A percentile compares a stretch with the other conserved stretches of the same genome.
phyloP scores from a whole-genome alignment of 345 rosid genomes.

The Eucalyptus viminalis region DNA sequence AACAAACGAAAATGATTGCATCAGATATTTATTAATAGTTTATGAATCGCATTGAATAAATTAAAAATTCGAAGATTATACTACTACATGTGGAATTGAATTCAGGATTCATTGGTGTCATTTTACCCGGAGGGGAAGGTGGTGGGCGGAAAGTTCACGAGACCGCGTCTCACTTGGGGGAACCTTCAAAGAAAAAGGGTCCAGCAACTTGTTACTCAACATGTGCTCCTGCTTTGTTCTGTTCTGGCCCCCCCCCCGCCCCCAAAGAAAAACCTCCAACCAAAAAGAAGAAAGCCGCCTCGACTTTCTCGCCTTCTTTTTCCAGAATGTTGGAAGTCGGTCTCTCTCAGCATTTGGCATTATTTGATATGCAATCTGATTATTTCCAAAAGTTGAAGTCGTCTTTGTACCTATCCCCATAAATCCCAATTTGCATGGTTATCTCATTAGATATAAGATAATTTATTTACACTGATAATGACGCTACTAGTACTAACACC shows the following conservation, averaged over 20 bases:
- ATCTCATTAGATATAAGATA: not conserved
- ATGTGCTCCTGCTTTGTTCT: not conserved
- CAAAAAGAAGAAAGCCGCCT: not conserved
- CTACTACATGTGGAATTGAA: rapidly evolving
- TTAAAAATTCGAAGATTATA: rapidly evolving
- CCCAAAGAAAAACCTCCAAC: not conserved
- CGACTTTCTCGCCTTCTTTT: not conserved
- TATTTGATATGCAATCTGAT: not conserved
- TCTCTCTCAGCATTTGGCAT: not conserved
- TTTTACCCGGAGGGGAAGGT: not conserved
- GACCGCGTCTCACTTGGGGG: not conserved
- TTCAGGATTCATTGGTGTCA: not conserved
- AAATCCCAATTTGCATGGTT: not conserved
- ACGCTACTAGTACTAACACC: not conserved
- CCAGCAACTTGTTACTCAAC: not conserved
- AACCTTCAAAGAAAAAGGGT: rapidly evolving
- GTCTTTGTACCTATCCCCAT: not conserved
- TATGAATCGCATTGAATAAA: rapidly evolving
- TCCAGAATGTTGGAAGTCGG: not conserved
- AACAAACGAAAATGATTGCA: rapidly evolving
- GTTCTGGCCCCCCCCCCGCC: not conserved
- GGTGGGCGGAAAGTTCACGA: rapidly evolving
- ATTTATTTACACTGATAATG: not conserved
- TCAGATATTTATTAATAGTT: rapidly evolving
- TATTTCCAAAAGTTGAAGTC: not conserved